Percentiles rank a stretch among this genome's conserved stretches.
Conservation (phyloP, 331 rosid genomes). For the Erythrophleum ivorense region DNA sequence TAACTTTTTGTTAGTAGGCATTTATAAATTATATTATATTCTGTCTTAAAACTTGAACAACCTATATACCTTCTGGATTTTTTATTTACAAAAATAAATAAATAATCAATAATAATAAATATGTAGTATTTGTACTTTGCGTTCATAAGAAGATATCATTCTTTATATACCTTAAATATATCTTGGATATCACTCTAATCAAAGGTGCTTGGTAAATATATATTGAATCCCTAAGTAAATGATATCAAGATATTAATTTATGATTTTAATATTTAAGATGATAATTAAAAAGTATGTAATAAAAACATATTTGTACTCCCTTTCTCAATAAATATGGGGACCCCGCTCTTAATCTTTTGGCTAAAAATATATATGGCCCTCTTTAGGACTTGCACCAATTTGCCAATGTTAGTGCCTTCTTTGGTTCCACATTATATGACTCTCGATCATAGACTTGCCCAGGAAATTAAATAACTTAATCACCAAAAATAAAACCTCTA, state of each 20-base stretch:
- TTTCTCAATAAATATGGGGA: too few relatives aligned
- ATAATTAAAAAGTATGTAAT: too few relatives aligned
- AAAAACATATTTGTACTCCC: too few relatives aligned
- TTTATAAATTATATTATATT: not conserved
- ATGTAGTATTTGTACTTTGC: not conserved
- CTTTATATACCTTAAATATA: not conserved
- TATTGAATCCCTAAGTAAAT: not conserved
- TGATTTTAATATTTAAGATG: not conserved
- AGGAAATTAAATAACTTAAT: not conserved
- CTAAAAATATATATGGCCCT: not conserved
- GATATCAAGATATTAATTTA: not conserved
- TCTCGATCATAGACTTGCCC: not conserved
- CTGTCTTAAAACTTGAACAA: not conserved
- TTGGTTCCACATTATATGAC: not conserved
- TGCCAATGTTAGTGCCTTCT: too few relatives aligned
- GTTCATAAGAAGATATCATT: not conserved
- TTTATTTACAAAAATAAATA: not conserved
- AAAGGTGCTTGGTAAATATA: not conserved
- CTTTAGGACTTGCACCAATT: not conserved
- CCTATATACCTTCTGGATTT: not conserved
- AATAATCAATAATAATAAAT: not conserved
- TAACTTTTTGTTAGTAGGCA: not conserved
- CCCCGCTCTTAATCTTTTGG: not conserved
- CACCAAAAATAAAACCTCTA: too few relatives aligned
- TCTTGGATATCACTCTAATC: not conserved